A percentile compares a stretch with the other conserved stretches of the same genome.
Evolutionary conservation across 1,284 basidiomycete genomes (phyloP).

Genomic region (Meira nashicola): DNA sequence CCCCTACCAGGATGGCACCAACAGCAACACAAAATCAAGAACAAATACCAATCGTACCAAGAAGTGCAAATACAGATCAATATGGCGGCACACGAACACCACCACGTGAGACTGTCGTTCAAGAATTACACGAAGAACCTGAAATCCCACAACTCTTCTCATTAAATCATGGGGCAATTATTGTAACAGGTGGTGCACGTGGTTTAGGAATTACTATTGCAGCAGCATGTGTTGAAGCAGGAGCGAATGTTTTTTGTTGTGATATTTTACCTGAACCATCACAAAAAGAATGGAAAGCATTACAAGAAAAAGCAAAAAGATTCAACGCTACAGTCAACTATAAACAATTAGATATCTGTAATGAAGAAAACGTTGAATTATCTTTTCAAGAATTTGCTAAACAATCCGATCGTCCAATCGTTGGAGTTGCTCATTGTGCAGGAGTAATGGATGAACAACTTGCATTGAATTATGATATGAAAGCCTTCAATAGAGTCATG

Average conservation of each 20-base stretch:
- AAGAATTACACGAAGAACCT: slow-evolving; percentile 5
- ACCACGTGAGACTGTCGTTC: slow-evolving; percentile 11
- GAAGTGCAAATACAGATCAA: slow-evolving; percentile 1
- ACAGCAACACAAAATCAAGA: no score
- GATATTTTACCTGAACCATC: slow-evolving; percentile 13
- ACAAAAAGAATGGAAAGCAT: slow-evolving; percentile 10
- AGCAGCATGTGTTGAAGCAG: slow-evolving; percentile 5
- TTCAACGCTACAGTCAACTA: not conserved
- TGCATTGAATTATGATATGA: slow-evolving; percentile 4
- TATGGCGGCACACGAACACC: slow-evolving; percentile 11
- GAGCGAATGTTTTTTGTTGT: slow-evolving; percentile 10
- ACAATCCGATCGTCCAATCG: not conserved
- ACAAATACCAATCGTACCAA: not conserved
- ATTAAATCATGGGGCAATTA: slow-evolving; percentile 11
- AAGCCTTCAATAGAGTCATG: slow-evolving; percentile 5
- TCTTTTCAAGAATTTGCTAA: not conserved
- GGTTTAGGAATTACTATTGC: slow-evolving; percentile 10
- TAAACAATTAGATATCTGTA: slow-evolving; percentile 1
- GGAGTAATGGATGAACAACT: slow-evolving; percentile 2
- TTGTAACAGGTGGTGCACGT: slow-evolving; percentile 13
- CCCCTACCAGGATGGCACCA: no score
- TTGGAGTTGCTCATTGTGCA: not conserved
- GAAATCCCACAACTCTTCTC: slow-evolving; percentile 11
- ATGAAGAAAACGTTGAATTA: not conserved
- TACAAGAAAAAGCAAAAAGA: slow-evolving; percentile 1